A percentile compares a stretch with the other conserved stretches of the same genome.
Evolutionary conservation across 2,329 filamentous ascomycete genomes (phyloP).

Genomic region (Ophiostoma perfectum): DNA sequence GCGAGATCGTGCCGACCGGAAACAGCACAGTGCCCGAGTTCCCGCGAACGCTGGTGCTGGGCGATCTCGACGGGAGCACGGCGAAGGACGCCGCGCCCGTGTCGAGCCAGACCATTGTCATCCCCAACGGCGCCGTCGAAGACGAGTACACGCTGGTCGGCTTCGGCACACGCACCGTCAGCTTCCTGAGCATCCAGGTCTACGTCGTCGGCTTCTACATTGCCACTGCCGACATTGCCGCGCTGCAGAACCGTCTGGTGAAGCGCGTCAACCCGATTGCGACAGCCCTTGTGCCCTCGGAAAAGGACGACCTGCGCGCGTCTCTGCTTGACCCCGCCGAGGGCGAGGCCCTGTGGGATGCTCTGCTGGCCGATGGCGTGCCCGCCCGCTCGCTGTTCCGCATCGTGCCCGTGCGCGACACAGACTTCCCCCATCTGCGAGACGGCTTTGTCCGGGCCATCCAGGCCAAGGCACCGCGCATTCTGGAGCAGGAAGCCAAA

Average conservation of each 20-base stretch:
- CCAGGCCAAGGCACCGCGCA: slow-evolving; percentile 58
- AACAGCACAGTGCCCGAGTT: slow-evolving; percentile 75
- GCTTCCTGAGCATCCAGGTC: slow-evolving; percentile 82
- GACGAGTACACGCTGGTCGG: slow-evolving; percentile 83
- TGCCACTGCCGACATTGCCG: slow-evolving; percentile 72
- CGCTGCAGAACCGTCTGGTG: slow-evolving; percentile 72
- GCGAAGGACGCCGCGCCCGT: background rate
- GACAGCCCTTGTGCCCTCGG: slow-evolving; percentile 74
- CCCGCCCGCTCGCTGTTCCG: slow-evolving; percentile 71
- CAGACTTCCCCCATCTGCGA: slow-evolving; percentile 85
- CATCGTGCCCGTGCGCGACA: slow-evolving; percentile 85
- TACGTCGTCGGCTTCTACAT: slow-evolving; percentile 94
- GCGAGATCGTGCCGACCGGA: slow-evolving; percentile 73
- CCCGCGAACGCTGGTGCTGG: slow-evolving; percentile 63
- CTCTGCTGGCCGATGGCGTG: slow-evolving; percentile 59
- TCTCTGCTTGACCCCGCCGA: slow-evolving; percentile 63
- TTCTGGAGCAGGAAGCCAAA: slow-evolving; percentile 36
- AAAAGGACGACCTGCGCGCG: slow-evolving; percentile 67
- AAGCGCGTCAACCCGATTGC: slow-evolving; percentile 70
- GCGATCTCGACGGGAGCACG: slow-evolving; percentile 32
- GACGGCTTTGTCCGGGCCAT: slow-evolving; percentile 89
- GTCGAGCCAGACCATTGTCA: background rate
- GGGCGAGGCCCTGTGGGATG: slow-evolving; percentile 69
- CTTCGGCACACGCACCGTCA: slow-evolving; percentile 81
- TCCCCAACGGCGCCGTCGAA: slow-evolving; percentile 19